Percentiles rank a stretch among this genome's conserved stretches.
Evolutionary conservation across 1,284 basidiomycete genomes (phyloP).

Genomic region (Abortiporus biennis): DNA sequence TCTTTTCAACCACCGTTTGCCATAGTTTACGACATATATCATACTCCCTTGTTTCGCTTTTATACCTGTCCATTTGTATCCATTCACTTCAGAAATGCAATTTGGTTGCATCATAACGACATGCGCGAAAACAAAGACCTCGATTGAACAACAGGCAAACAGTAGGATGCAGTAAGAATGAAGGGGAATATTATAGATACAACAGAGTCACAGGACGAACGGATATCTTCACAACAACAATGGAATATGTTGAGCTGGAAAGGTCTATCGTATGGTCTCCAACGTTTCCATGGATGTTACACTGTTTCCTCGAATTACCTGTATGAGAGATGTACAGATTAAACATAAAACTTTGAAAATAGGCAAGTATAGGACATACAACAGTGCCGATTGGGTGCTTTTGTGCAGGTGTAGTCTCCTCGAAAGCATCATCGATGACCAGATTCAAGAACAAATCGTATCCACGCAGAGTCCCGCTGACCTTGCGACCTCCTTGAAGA

Average conservation of each 20-base stretch:
- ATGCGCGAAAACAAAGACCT: neutral
- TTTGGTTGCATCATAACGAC: neutral
- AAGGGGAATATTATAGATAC: neutral
- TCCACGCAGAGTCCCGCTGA: constrained; percentile 92
- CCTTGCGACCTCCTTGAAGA: constrained; percentile 93
- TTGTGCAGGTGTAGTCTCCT: constrained; percentile 88
- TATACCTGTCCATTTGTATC: neutral
- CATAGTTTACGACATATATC: constrained; percentile 70
- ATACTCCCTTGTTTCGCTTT: neutral
- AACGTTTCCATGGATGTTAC: constrained; percentile 88
- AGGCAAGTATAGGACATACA: no score
- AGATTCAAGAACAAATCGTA: constrained; percentile 99
- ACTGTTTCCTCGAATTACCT: constrained; percentile 95
- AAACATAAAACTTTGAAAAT: constrained; percentile 12
- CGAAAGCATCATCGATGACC: constrained; percentile 92
- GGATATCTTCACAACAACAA: no score
- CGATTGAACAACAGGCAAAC: constrained; percentile 1
- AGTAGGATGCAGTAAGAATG: constrained; percentile 12
- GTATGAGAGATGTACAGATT: constrained; percentile 13
- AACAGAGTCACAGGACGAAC: neutral
- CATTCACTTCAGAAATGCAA: neutral
- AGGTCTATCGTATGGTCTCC: constrained; percentile 52
- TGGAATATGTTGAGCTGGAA: no score
- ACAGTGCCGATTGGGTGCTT: constrained; percentile 88
- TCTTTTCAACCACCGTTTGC: constrained; percentile 51